Conservation (phyloP, 108 stramenopile genomes). For the Chaetoceros muelleri region DNA sequence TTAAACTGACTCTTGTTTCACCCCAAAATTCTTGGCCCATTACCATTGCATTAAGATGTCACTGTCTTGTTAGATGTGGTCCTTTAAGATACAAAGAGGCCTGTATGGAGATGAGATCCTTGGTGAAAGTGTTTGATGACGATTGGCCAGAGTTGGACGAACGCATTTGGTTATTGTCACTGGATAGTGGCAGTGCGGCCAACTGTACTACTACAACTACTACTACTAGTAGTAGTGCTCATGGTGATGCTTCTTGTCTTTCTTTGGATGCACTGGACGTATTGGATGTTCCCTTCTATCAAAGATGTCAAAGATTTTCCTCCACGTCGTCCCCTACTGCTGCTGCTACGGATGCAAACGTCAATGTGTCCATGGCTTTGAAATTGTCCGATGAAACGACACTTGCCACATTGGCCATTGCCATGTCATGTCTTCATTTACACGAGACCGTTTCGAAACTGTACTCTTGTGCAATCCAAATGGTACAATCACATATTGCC, state of each 20-base stretch:
- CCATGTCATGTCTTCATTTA: constrained; percentile 20
- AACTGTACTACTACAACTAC: not conserved
- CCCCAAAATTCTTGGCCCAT: constrained; percentile 33
- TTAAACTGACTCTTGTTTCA: constrained; percentile 44
- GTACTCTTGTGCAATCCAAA: constrained; percentile 23
- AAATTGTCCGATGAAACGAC: constrained; percentile 13
- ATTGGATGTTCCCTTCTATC: not conserved
- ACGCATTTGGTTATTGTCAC: not conserved
- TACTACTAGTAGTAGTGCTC: not conserved
- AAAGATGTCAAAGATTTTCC: not conserved
- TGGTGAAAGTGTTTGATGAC: constrained; percentile 14
- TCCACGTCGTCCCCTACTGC: too few species aligned
- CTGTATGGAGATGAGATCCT: constrained; percentile 23
- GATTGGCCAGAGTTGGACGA: constrained; percentile 6
- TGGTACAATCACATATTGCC: not conserved
- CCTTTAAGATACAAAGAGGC: constrained; percentile 41
- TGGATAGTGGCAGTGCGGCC: not conserved
- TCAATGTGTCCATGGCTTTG: not conserved
- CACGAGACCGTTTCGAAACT: constrained; percentile 31
- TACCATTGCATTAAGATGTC: constrained; percentile 44
- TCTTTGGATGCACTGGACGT: not conserved
- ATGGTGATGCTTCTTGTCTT: not conserved
- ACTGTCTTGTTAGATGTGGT: constrained; percentile 45
- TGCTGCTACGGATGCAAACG: not conserved
- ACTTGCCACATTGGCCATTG: constrained; percentile 31